Base-by-base conservation (phyloP, 2,329 filamentous ascomycete genomes). In the Diaporthe humulicola region DNA sequence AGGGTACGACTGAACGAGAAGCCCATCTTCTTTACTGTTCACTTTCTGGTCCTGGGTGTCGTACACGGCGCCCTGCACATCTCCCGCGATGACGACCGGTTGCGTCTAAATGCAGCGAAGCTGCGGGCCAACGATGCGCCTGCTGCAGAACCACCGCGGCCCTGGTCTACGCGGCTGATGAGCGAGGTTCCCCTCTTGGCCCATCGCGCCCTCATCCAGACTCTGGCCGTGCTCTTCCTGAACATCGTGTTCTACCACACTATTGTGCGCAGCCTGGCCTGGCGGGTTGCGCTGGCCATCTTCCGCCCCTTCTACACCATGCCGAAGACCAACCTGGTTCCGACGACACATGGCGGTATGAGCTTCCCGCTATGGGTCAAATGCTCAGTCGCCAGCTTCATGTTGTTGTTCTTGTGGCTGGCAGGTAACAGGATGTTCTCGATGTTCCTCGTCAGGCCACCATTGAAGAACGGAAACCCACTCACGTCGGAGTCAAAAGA, bases 401-500 rank as follows among this genome's bases (percentile, higher is more conserved):
- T 97, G 70, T 85, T 98, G 17, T 86, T 91, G 19, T 82, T 94
- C 28, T 84, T 97, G 42, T 98, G 96, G 95, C 90, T 95, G 74
- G 86, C 93, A 33, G 91, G 92, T 54, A 97, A 97, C 81, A 86
- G 90, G 38, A 90, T 94, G 36, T 98, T 98, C 81, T 93, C 93
- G 7, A 85, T 92, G n/a, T 95, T 95, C 82, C 90, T 98, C 80
- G 91, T 92, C 36, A 93, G 93, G 81, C 91, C 94, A 79, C 96
- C 96, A 0, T 82, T 98, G 71, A 98, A 98, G 86, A 94, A 94
- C 78, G 93, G 90, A n/a, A 90, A 93, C 79, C 95, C 96, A 5
- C 89, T 98, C 73, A 98, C 95, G 0, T 90, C 90, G 25, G 94
- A 96, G 78, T 94, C 95, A 22, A 97, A 94, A 81, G 96, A 98